Base-by-base conservation (phyloP, 371 early-diverging fungal species). In the Actinomucor elegans region DNA sequence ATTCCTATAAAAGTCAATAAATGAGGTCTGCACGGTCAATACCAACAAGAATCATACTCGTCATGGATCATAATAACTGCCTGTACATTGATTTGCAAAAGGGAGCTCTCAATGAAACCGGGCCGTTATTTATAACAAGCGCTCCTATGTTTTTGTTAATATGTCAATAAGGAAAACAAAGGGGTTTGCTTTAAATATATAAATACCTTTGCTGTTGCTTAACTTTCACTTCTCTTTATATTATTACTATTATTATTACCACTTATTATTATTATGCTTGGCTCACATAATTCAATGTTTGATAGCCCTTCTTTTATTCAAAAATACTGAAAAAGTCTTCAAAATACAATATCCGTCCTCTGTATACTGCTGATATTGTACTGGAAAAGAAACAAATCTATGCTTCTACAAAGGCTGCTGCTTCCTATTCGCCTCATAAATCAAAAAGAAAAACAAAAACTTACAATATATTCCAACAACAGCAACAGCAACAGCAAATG, bases 1-100 rank as follows among this genome's bases (percentile, higher is more conserved):
- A n/a, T n/a, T n/a, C n/a, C n/a, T n/a, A n/a, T 59, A 63, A 63
- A 63, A 49, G 64, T 52, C 20, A 42, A 63, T 49, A 55, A 59
- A 41, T 58, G 24, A 15, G 36, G 58, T 48, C 59, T 58, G 64
- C 64, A 63, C 64, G 64, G 64, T 31, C 55, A n/a, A n/a, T n/a
- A n/a, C n/a, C n/a, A n/a, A n/a, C n/a, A n/a, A n/a, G n/a, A n/a
- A n/a, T 28, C 28, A 26, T 15, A 12, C 40, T 21, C 26, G 43
- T 43, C 17, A 43, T 27, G n/a, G 5, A 3, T 41, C 11, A 14
- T 24, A 14, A n/a, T n/a, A 4, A 17, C 18, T n/a, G n/a, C n/a
- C n/a, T n/a, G n/a, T n/a, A n/a, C n/a, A n/a, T n/a, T n/a, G n/a
- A n/a, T n/a, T n/a, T n/a, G n/a, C n/a, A n/a, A n/a, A n/a, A n/a